Base-by-base conservation (phyloP, 495 filamentous ascomycete species). In the Hyaloscypha bicolor region DNA sequence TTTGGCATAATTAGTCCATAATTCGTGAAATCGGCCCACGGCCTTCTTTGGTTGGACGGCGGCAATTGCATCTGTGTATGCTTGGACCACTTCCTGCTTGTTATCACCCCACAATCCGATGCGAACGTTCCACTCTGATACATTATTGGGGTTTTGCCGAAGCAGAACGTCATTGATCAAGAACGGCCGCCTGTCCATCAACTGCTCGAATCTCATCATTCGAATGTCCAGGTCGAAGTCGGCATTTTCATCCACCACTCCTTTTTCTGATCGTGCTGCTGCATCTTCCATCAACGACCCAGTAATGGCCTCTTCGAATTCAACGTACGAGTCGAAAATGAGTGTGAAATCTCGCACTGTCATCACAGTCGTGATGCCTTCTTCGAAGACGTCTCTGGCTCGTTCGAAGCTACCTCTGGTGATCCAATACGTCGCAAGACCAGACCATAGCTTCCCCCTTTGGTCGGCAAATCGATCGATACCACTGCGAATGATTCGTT, bases 321-420 rank as follows among this genome's bases (percentile, higher is more conserved):
- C 96, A 51, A 90, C 87, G 74, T 99, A 99, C 0, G 93, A 90
- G 75, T 99, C 96, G 70, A 99, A 99, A 29, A 98, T 88, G 55
- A 97, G 85, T 0, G 94, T 96, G 72, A 99, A 99, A 79, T 99
- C 96, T 60, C 96, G 87, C n/a, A 98, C 93, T 4, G 96, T 99
- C 94, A 97, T 97, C 64, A 97, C 96, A 1, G 95, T 98, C 32
- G 92, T 97, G 69, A 98, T 92, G 55, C 93, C 96, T 79, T 98
- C 94, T 78, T 99, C 96, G 71, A 97, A 97, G 25, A 96, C 84
- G 78, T 99, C 95, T 69, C 95, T 81, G 0, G 95, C 93, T 25
- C 81, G 76, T 76, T 99, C 96, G 73, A 97, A 97, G 70, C 91
- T 92, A 35, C 93, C 93, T 72, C 87, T 91, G 19, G 90, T 94